Evolutionary conservation across 2,329 filamentous ascomycete genomes (phyloP).

Genomic region (Penicillium freii): DNA sequence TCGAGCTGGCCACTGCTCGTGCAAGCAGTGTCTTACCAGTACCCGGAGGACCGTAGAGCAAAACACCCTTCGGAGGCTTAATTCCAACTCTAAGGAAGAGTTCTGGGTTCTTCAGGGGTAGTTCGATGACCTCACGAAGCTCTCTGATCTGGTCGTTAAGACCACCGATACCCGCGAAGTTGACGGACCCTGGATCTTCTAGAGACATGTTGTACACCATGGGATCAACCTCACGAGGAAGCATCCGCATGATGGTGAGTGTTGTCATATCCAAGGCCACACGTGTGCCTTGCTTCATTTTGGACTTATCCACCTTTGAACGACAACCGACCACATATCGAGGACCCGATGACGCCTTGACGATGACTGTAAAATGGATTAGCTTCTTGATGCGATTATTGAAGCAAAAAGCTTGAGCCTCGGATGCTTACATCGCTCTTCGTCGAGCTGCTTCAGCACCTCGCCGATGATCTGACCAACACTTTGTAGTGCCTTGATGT

Average conservation of each 20-base stretch:
- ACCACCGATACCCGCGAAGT: conserved; percentile 95
- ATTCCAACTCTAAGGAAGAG: conserved; percentile 95
- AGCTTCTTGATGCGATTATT: conserved; percentile 14
- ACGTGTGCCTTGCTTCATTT: conserved; percentile 96
- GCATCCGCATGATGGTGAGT: conserved; percentile 99
- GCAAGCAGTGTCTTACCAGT: conserved; percentile 96
- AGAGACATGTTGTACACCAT: conserved; percentile 99
- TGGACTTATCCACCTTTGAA: conserved; percentile 95
- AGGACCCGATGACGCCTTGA: conserved; percentile 95
- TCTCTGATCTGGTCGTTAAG: conserved; percentile 98
- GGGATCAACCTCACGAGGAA: conserved; percentile 95
- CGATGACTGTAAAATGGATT: conserved; percentile 68
- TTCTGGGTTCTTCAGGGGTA: conserved; percentile 97
- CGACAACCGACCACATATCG: conserved; percentile 98
- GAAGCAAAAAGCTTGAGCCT: conserved; percentile 5
- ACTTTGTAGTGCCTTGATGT: conserved; percentile 98
- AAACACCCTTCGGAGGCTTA: conserved; percentile 96
- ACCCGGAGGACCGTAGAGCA: conserved; percentile 93
- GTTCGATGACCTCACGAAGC: conserved; percentile 93
- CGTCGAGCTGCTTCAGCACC: conserved; percentile 96
- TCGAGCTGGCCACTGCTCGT: conserved; percentile 88
- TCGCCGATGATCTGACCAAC: conserved; percentile 99
- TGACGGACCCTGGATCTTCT: conserved; percentile 95
- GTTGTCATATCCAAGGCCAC: conserved; percentile 99
- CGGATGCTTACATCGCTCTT: conserved; percentile 81